Conservation (phyloP, 1,284 basidiomycete species). For the Hemileia vastatrix region DNA sequence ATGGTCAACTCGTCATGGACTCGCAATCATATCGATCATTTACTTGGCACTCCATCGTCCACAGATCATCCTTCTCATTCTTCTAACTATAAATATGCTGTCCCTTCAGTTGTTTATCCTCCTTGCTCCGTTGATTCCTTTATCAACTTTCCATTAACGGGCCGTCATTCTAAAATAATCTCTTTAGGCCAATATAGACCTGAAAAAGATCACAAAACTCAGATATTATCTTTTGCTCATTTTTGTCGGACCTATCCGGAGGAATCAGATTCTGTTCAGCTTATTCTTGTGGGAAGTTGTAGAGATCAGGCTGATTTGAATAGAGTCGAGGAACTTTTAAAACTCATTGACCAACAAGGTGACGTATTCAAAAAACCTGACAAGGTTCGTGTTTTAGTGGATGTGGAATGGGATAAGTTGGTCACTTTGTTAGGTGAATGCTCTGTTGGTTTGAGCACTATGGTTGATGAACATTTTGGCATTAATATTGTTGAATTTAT, state of each 20-base stretch:
- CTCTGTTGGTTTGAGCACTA: constrained; percentile 82
- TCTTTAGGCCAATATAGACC: constrained; percentile 52
- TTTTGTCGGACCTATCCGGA: constrained; percentile 58
- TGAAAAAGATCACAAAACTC: constrained; percentile 84
- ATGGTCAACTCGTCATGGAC: constrained; percentile 98
- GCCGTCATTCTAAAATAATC: not conserved
- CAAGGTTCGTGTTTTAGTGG: constrained; percentile 68
- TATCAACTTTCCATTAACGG: not conserved
- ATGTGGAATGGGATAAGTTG: constrained; percentile 66
- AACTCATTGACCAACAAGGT: constrained; percentile 56
- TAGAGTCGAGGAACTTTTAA: constrained; percentile 57
- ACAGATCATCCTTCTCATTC: constrained; percentile 29
- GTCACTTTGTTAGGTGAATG: constrained; percentile 61
- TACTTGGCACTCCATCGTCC: constrained; percentile 52
- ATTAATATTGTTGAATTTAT: constrained; percentile 98
- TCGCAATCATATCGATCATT: constrained; percentile 64
- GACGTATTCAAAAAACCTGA: constrained; percentile 52
- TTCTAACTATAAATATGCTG: constrained; percentile 42
- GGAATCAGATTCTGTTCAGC: constrained; percentile 48
- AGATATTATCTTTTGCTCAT: constrained; percentile 60
- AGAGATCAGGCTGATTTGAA: constrained; percentile 65
- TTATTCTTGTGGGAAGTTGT: constrained; percentile 73
- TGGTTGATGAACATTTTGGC: constrained; percentile 98
- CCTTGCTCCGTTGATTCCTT: constrained; percentile 1
- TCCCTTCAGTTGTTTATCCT: constrained; percentile 2